phyloP scores from a whole-genome alignment of 2,329 filamentous ascomycete species.

The Alternaria sp. region DNA sequence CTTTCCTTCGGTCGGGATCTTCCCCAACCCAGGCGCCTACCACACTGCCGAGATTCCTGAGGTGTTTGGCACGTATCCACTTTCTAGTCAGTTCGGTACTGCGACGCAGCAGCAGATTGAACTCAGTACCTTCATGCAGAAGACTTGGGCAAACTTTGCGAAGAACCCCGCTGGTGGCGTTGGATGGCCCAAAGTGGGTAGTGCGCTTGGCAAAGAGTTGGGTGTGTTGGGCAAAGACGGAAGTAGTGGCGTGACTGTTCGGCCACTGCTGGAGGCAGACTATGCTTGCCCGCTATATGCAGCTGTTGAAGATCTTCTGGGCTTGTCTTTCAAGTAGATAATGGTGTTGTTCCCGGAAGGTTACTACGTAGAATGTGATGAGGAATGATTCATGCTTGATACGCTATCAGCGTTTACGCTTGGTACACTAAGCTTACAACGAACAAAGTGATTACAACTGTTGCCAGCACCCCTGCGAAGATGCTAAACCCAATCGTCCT shows the following conservation, averaged over 20 bases:
- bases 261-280: slow-evolving; percentile 6
- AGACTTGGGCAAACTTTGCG: slow-evolving; percentile 31
- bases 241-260: slow-evolving; percentile 8
- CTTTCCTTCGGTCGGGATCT: slow-evolving; percentile 15
- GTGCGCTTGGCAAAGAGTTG: slow-evolving; percentile 5
- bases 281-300: slow-evolving; percentile 15
- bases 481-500: not conserved
- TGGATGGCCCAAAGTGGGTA: slow-evolving; percentile 14
- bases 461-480: not conserved
- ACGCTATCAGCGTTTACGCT: not conserved
- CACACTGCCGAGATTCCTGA: slow-evolving; percentile 28
- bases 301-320: slow-evolving; percentile 8
- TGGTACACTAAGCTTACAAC: not conserved
- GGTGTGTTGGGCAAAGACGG: slow-evolving; percentile 14
- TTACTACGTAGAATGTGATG: no score
- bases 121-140: slow-evolving; percentile 28
- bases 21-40: slow-evolving; percentile 20
- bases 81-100: slow-evolving; percentile 10
- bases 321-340: not conserved
- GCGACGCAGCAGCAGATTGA: slow-evolving; percentile 20
- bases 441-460: not conserved
- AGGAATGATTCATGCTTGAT: not conserved
- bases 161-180: slow-evolving; percentile 19
- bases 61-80: slow-evolving; percentile 30
- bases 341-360: fast-evolving